Conservation (phyloP, 768 basidiomycete species). For the Rhodosporidiobolus odoratus region DNA sequence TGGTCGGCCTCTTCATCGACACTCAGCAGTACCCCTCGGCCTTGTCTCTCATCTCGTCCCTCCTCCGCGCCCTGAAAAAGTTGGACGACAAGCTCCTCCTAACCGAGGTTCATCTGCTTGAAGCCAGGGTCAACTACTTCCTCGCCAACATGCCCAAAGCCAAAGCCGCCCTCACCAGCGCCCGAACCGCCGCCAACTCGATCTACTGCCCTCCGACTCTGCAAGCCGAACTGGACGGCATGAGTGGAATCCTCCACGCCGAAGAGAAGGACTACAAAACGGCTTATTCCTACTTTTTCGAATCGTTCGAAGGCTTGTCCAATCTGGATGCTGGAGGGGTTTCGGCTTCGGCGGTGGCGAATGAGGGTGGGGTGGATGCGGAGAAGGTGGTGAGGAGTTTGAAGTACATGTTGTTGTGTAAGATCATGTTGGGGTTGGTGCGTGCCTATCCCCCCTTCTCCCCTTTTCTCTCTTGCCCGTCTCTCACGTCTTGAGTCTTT, state of each 20-base stretch:
- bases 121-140: slow-evolving; percentile 83
- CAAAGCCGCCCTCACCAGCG: slow-evolving; percentile 85
- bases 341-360: neutral
- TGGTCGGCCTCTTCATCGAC: slow-evolving; percentile 69
- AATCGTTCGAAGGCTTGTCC: slow-evolving; percentile 85
- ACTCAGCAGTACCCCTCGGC: slow-evolving; percentile 70
- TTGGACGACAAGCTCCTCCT: slow-evolving; percentile 97
- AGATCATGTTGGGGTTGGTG: slow-evolving; percentile 94
- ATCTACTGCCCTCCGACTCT: slow-evolving; percentile 83
- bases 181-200: slow-evolving; percentile 86
- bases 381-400: slow-evolving; percentile 69
- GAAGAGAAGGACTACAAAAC: slow-evolving; percentile 98
- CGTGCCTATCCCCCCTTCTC: slow-evolving; percentile 39
- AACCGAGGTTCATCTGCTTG: slow-evolving; percentile 91
- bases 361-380: neutral
- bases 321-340: slow-evolving; percentile 54
- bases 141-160: slow-evolving; percentile 83
- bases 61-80: slow-evolving; percentile 85
- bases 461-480: neutral
- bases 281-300: slow-evolving; percentile 94
- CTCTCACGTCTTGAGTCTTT: neutral
- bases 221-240: slow-evolving; percentile 60
- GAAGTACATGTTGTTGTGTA: slow-evolving; percentile 97
- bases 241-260: slow-evolving; percentile 78
- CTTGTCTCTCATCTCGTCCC: slow-evolving; percentile 69